Evolutionary conservation across 345 rosid genomes (phyloP).

Genomic region (Sisymbrium irio): DNA sequence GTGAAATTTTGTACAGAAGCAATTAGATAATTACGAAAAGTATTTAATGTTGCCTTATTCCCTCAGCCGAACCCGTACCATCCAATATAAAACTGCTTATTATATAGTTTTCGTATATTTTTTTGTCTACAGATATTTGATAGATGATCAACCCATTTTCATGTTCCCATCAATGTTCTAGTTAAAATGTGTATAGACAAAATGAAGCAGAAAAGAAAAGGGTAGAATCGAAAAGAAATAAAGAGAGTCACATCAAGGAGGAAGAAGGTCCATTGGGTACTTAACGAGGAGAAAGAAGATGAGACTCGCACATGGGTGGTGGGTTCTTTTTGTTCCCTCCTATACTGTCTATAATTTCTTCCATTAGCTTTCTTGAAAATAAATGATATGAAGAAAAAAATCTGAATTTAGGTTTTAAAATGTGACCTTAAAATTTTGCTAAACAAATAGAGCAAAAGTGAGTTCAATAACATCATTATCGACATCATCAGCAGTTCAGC

Average conservation of each 20-base stretch:
- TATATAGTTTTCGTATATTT: not conserved
- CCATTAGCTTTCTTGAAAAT: not conserved
- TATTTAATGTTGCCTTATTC: not conserved
- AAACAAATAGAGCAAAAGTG: not conserved
- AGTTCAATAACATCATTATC: not conserved
- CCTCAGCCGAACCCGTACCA: conserved; percentile 13
- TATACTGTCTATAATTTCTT: not conserved
- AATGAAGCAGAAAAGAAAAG: conserved; percentile 5
- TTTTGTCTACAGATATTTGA: no score
- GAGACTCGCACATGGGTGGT: conserved; percentile 36
- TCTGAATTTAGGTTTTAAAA: not conserved
- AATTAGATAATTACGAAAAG: conserved; percentile 5
- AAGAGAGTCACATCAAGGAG: conserved; percentile 22
- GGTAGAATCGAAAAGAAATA: not conserved
- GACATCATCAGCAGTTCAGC: no score
- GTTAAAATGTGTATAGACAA: not conserved
- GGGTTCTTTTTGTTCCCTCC: conserved; percentile 31
- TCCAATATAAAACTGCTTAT: not conserved
- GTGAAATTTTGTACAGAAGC: conserved; percentile 29
- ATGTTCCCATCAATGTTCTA: not conserved
- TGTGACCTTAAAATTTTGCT: not conserved
- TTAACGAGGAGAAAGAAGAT: conserved; percentile 28
- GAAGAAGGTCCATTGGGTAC: conserved; percentile 20
- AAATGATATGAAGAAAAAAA: not conserved
- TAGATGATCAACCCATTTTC: not conserved